A percentile compares a stretch with the other conserved stretches of the same genome.
These are phyloP conservation scores for Calonectria naviculata DNA, from an alignment of 2,329 filamentous ascomycete species.

Conservation along the genomic window DNA sequence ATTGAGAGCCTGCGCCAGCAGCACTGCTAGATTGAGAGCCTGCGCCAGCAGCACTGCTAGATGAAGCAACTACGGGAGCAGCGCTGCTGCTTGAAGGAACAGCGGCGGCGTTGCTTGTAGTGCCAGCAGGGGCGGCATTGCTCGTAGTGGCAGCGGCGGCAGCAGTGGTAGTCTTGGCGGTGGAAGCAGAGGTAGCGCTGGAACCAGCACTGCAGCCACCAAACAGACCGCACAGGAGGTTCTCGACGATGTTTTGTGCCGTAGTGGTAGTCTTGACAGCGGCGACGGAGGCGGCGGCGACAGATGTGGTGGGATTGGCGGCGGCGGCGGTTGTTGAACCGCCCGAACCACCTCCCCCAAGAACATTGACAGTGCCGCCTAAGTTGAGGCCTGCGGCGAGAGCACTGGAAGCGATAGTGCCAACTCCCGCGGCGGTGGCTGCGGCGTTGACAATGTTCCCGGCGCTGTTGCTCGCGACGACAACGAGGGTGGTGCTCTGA, in stretches of 20 bases:
- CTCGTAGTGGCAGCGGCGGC: neutral
- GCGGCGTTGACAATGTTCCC: neutral
- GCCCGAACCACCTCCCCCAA: neutral
- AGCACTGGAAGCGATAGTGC: neutral
- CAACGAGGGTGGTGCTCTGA: neutral
- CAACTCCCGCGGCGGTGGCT: neutral
- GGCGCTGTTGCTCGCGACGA: neutral
- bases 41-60: neutral
- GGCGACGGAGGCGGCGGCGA: neutral
- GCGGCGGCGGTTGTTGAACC: neutral
- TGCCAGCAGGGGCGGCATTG: neutral
- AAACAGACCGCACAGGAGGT: neutral
- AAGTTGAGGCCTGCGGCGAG: neutral
- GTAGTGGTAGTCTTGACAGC: neutral
- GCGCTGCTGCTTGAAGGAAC: neutral
- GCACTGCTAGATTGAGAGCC: too few species aligned
- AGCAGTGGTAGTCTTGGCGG: neutral
- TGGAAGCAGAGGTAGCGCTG: neutral
- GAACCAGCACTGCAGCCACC: neutral
- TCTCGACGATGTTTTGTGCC: neutral
- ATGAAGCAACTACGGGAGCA: neutral
- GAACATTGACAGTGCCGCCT: neutral
- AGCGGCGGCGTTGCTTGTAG: neutral
- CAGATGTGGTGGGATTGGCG: neutral
- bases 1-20: too few species aligned